Percentiles rank a stretch among this genome's conserved stretches.
Evolutionary conservation across 768 basidiomycete genomes (phyloP).

Genomic region (Phanerodontia chrysosporium): DNA sequence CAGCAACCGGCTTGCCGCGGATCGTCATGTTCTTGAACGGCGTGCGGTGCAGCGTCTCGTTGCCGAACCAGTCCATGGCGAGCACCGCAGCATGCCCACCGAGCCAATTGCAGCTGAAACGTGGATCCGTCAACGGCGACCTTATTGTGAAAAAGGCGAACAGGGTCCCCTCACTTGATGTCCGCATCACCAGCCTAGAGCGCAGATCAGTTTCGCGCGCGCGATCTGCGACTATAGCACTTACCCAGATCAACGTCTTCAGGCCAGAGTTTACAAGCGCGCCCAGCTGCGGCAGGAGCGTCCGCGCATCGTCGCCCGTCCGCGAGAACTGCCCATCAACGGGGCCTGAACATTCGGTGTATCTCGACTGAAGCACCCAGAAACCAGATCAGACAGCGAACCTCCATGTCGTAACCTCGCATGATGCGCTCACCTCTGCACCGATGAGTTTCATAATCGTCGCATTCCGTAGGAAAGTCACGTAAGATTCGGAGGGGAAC

Average conservation of each 20-base stretch:
- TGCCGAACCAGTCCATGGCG: constrained; percentile 46
- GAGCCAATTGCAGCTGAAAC: constrained; percentile 35
- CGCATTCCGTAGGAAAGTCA: constrained; percentile 38
- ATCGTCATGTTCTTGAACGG: constrained; percentile 55
- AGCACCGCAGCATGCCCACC: constrained; percentile 35
- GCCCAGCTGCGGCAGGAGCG: constrained; percentile 45
- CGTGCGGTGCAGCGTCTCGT: constrained; percentile 33
- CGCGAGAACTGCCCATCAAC: constrained; percentile 38
- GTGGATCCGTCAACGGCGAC: neutral
- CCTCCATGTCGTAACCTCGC: neutral
- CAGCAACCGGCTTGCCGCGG: constrained; percentile 45
- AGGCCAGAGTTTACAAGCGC: constrained; percentile 39
- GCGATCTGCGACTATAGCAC: neutral
- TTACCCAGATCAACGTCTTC: constrained; percentile 39
- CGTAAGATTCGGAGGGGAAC: constrained; percentile 57
- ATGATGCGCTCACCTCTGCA: constrained; percentile 25
- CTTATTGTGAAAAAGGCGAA: neutral
- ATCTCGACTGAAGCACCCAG: constrained; percentile 28
- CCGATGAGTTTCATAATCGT: constrained; percentile 44
- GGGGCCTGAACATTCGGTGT: constrained; percentile 45
- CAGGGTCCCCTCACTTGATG: constrained; percentile 25
- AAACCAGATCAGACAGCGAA: neutral
- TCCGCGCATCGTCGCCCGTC: constrained; percentile 63
- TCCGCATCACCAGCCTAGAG: constrained; percentile 40
- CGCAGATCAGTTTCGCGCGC: constrained; percentile 22